Evolutionary conservation across 2,329 filamentous ascomycete species (phyloP).

Genomic region (Aspergillus floridensis): DNA sequence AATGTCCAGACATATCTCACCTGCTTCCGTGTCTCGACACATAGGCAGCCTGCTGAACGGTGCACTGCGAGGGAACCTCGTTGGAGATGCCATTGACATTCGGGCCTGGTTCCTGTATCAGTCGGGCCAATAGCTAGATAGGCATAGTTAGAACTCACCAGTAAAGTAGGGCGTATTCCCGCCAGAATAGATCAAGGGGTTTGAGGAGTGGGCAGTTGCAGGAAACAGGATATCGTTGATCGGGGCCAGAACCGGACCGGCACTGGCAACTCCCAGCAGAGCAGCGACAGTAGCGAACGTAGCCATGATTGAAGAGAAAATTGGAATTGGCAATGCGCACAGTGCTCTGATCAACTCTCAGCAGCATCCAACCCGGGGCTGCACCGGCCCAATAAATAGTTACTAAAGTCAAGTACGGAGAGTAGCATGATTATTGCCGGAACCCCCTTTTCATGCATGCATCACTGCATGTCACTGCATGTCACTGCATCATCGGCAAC

Average conservation of each 20-base stretch:
- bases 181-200: not conserved
- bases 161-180: constrained; percentile 1
- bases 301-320: not conserved
- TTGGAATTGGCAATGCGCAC: no score
- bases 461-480: no score
- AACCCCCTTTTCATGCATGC: not conserved
- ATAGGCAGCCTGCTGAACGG: constrained; percentile 15
- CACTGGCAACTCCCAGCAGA: not conserved
- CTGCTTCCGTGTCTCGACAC: constrained; percentile 14
- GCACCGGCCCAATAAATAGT: no score
- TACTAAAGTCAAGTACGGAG: no score
- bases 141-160: not conserved
- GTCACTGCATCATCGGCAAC: no score
- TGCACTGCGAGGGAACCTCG: constrained; percentile 8
- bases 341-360: no score
- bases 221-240: not conserved
- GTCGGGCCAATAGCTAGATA: no score
- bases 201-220: not conserved
- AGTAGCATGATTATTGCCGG: no score
- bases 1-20: not conserved
- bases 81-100: constrained; percentile 12
- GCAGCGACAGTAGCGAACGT: not conserved
- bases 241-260: not conserved
- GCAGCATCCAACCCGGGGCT: no score
- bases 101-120: constrained; percentile 2